Conservation (phyloP, 1,139 yeast species). For the Pichia sp. region DNA sequence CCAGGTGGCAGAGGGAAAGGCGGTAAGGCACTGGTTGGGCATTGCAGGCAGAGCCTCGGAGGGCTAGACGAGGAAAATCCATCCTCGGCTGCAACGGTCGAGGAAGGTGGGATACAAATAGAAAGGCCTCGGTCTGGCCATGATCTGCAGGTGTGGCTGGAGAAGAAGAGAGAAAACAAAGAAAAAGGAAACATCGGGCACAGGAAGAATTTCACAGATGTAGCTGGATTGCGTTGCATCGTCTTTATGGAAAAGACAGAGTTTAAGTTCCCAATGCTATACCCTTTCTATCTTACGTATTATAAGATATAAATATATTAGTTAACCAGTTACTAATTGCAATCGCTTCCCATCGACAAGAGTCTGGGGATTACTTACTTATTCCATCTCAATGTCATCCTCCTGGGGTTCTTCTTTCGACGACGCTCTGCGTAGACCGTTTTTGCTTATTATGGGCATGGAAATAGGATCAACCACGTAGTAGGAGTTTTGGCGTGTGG, state of each 20-base stretch:
- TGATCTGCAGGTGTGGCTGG: background rate
- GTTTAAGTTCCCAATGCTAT: no score
- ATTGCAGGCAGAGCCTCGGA: background rate
- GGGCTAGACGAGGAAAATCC: background rate
- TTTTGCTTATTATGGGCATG: conserved; percentile 9
- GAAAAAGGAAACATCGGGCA: background rate
- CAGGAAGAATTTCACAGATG: no score
- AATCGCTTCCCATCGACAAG: no score
- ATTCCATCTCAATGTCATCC: background rate
- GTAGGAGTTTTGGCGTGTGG: conserved; percentile 61
- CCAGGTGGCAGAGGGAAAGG: background rate
- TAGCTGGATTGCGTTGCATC: no score
- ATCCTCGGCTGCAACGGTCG: background rate
- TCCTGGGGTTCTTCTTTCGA: background rate
- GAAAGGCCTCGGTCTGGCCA: background rate
- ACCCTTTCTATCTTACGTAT: no score
- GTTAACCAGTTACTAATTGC: no score
- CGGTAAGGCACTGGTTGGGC: background rate
- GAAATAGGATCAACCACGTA: conserved; percentile 15
- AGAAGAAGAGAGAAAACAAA: background rate
- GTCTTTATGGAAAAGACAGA: no score
- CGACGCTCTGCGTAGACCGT: background rate
- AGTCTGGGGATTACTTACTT: background rate
- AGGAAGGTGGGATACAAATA: background rate
- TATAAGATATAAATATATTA: no score